Evolutionary conservation across 352 stramenopile genomes (phyloP), one percentile per base, ranked within the genome.

Genomic region (Albugo candida): DNA sequence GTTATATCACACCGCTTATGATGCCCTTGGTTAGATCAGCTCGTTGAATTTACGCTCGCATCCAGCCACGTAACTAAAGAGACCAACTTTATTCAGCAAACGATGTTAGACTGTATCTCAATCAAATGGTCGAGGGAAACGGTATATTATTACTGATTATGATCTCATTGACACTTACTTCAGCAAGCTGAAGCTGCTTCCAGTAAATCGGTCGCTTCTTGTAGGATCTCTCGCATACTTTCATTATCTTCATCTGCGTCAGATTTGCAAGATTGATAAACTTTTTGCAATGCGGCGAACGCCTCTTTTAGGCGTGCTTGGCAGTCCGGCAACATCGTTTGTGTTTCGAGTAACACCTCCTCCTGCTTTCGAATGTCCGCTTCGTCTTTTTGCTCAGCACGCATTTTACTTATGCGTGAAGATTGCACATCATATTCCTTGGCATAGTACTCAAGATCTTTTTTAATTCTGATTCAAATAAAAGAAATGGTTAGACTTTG

Each of bases 301-400:
- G 24, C 69, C 48, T 83, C 71, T 27, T 64, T 55, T 6, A 87
- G 67, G 2, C 75, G 70, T 55, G 58, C 66, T 45, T 83, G 65
- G 54, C 71, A 83, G 55, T 87, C 75, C 6, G 75, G 75, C 31
- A 84, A 58, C 75, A 87, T 87, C 10, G 58, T 81, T 59, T 84
- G 71, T 18, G 71, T 84, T 61, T 87, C 75, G 31, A 79, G 60
- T 19, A 83, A 62, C 51, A 87, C 75, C 46, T 87, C 71, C 48
- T 84, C 65, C 49, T 87, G 75, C 48, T 87, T 87, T 36, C 69
- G 70, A 51, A 87, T 66, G 52, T 84, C 71, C 54, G 84, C 58
- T 52, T 83, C 70, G 59, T 84, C 75, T 37, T 59, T 64, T 8
- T 40, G 20, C 16, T 73, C 70, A 13, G 47, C 47, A 48, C 75